Evolutionary conservation across 768 basidiomycete genomes (phyloP).

Genomic region (Trametopsis cervina): DNA sequence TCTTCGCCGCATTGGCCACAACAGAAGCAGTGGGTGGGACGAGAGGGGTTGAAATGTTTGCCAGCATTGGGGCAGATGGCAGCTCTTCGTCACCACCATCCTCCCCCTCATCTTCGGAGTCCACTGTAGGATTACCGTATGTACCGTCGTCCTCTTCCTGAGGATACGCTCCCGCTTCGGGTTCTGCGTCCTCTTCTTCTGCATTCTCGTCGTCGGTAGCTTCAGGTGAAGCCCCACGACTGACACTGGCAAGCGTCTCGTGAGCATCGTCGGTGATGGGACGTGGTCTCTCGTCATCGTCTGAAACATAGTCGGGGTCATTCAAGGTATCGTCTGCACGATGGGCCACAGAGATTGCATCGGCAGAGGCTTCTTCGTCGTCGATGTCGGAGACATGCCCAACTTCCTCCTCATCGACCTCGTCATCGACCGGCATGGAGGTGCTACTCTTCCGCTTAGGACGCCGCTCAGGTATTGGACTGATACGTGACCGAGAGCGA

Average conservation of each 20-base stretch:
- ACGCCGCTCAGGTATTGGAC: slow-evolving; percentile 6
- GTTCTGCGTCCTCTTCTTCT: slow-evolving; percentile 21
- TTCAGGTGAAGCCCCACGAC: slow-evolving; percentile 18
- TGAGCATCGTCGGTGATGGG: slow-evolving; percentile 2
- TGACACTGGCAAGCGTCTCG: not conserved
- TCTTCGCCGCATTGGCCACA: not conserved
- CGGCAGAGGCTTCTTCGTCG: slow-evolving; percentile 25
- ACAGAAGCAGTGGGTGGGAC: not conserved
- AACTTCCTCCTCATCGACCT: slow-evolving; percentile 19
- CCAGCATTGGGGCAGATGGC: slow-evolving; percentile 2
- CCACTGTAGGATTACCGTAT: slow-evolving; percentile 16
- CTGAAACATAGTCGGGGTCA: slow-evolving; percentile 27
- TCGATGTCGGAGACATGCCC: slow-evolving; percentile 29
- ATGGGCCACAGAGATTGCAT: slow-evolving; percentile 2
- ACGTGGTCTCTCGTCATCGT: slow-evolving; percentile 13
- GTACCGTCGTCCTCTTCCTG: slow-evolving; percentile 22
- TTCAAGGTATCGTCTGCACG: slow-evolving; percentile 16
- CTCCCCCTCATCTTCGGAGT: slow-evolving; percentile 24
- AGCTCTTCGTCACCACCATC: slow-evolving; percentile 14
- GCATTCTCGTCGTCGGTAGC: slow-evolving; percentile 30
- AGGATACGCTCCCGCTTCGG: slow-evolving; percentile 13
- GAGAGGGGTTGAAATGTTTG: not conserved
- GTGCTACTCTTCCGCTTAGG: slow-evolving; percentile 3
- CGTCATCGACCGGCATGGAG: slow-evolving; percentile 15
- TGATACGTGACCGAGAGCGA: slow-evolving; percentile 11